Evolutionary conservation across 805 yeast genomes (phyloP).

Genomic region (Cyberlindnera japonica): DNA sequence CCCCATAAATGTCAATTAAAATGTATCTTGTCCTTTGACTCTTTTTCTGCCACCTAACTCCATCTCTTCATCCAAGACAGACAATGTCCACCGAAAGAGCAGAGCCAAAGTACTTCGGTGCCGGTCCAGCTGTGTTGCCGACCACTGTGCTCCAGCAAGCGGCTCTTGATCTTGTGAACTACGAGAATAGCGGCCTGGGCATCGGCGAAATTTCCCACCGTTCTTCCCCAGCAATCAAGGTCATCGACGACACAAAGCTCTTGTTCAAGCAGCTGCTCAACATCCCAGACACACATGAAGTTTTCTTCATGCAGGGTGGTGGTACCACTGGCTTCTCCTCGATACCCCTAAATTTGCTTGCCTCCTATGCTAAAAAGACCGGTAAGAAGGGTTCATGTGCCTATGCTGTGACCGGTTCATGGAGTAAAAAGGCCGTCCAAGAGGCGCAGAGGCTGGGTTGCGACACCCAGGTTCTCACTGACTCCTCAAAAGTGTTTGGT

Average conservation of each 20-base stretch:
- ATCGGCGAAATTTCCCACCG: conserved; percentile 97
- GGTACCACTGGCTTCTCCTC: conserved; percentile 96
- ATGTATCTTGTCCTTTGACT: too few species aligned
- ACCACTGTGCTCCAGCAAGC: conserved; percentile 82
- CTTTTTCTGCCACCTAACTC: too few species aligned
- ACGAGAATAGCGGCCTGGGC: conserved; percentile 70
- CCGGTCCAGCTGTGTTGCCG: conserved; percentile 97
- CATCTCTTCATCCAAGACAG: not conserved
- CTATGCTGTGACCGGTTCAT: conserved; percentile 86
- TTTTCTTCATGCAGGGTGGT: conserved; percentile 95
- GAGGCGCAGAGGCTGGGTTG: conserved; percentile 85
- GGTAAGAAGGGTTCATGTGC: conserved; percentile 79
- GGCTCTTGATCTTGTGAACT: conserved; percentile 75
- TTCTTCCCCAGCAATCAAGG: conserved; percentile 72
- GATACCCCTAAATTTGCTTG: conserved; percentile 75
- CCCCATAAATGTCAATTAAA: too few species aligned
- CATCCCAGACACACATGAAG: conserved; percentile 91
- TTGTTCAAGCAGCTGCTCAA: conserved; percentile 59
- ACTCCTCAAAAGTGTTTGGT: conserved; percentile 54
- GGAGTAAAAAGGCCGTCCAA: conserved; percentile 87
- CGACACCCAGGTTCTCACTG: conserved; percentile 63
- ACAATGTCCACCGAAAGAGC: conserved; percentile 45
- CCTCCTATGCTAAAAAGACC: conserved; percentile 65
- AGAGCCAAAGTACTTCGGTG: conserved; percentile 86
- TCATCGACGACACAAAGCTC: conserved; percentile 73